Evolutionary conservation across 805 yeast species (phyloP).

Genomic region (Candida maris): DNA sequence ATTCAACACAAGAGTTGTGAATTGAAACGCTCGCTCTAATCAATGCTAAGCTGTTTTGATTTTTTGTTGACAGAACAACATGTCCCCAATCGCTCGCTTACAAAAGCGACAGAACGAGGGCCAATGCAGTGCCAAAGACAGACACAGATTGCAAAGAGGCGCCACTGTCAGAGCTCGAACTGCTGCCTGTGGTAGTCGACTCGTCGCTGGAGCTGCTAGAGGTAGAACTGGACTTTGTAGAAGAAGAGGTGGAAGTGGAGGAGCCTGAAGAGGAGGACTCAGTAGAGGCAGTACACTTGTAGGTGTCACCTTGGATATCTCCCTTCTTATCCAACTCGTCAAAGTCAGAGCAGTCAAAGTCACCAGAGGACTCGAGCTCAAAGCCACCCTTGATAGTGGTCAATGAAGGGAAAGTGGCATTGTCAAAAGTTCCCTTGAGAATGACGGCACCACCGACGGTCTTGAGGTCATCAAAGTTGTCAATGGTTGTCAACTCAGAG

Average conservation of each 20-base stretch:
- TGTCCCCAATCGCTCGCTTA: too few relatives aligned
- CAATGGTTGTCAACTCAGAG: slow-evolving; percentile 59
- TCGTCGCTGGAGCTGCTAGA: slow-evolving; percentile 37
- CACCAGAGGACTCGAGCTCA: slow-evolving; percentile 67
- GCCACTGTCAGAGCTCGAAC: slow-evolving; percentile 27
- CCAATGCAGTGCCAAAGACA: slow-evolving; percentile 46
- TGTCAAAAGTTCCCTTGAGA: slow-evolving; percentile 74
- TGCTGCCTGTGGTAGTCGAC: slow-evolving; percentile 28
- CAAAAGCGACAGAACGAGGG: slow-evolving; percentile 48
- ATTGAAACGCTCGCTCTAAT: too few relatives aligned
- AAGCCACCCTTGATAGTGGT: slow-evolving; percentile 90
- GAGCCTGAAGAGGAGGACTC: slow-evolving; percentile 41
- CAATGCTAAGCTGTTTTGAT: too few relatives aligned
- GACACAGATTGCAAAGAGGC: slow-evolving; percentile 34
- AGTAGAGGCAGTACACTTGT: slow-evolving; percentile 61
- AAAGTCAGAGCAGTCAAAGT: slow-evolving; percentile 78
- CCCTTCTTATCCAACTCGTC: slow-evolving; percentile 69
- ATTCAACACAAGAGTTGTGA: too few relatives aligned
- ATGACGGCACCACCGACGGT: slow-evolving; percentile 86
- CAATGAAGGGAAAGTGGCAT: slow-evolving; percentile 72
- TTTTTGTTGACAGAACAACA: too few relatives aligned
- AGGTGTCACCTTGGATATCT: slow-evolving; percentile 88
- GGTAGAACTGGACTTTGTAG: slow-evolving; percentile 17
- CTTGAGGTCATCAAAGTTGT: slow-evolving; percentile 70
- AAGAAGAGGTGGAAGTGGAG: slow-evolving; percentile 22